phyloP scores from a whole-genome alignment of 495 filamentous ascomycete genomes.

The Xylaria venustula region DNA sequence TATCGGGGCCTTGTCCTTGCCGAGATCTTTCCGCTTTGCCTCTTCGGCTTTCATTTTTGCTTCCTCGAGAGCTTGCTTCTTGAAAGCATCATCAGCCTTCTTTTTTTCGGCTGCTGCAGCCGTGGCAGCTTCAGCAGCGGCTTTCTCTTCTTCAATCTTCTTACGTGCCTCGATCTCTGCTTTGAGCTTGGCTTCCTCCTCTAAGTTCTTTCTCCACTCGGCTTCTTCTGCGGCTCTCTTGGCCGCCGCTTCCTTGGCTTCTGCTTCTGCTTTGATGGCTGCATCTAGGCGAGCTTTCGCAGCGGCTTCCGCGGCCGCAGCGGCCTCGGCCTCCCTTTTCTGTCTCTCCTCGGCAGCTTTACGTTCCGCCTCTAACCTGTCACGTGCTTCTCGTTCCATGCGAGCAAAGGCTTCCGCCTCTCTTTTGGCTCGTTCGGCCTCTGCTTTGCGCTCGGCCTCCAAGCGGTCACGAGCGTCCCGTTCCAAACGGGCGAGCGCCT shows the following conservation, averaged over 20 bases:
- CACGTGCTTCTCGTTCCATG: slow-evolving; percentile 36
- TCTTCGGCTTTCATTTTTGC: slow-evolving; percentile 52
- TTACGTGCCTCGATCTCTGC: slow-evolving; percentile 33
- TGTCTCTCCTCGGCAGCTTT: slow-evolving; percentile 54
- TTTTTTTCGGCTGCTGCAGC: slow-evolving; percentile 35
- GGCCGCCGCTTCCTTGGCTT: slow-evolving; percentile 38
- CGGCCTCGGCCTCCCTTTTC: slow-evolving; percentile 49
- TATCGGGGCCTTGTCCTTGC: slow-evolving; percentile 54
- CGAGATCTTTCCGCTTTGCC: slow-evolving; percentile 42
- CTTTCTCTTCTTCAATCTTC: slow-evolving; percentile 32
- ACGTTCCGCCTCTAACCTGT: slow-evolving; percentile 34
- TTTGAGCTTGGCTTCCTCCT: slow-evolving; percentile 32
- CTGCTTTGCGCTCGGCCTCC: slow-evolving; percentile 32
- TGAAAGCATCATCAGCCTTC: slow-evolving; percentile 45
- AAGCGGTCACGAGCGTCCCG: slow-evolving; percentile 44
- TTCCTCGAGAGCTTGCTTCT: slow-evolving; percentile 45
- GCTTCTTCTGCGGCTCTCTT: slow-evolving; percentile 48
- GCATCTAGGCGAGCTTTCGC: slow-evolving; percentile 40
- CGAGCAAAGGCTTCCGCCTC: slow-evolving; percentile 37
- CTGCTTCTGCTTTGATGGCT: slow-evolving; percentile 38
- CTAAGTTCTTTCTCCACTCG: slow-evolving; percentile 42
- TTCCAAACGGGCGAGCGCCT: slow-evolving; percentile 31
- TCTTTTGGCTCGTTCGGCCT: slow-evolving; percentile 33
- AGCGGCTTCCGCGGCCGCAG: slow-evolving; percentile 41
- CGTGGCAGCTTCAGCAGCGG: slow-evolving; percentile 24